Percentiles rank a stretch among this genome's conserved stretches.
Conservation (phyloP, 2,329 filamentous ascomycete species). For the Aureobasidium melanogenum region DNA sequence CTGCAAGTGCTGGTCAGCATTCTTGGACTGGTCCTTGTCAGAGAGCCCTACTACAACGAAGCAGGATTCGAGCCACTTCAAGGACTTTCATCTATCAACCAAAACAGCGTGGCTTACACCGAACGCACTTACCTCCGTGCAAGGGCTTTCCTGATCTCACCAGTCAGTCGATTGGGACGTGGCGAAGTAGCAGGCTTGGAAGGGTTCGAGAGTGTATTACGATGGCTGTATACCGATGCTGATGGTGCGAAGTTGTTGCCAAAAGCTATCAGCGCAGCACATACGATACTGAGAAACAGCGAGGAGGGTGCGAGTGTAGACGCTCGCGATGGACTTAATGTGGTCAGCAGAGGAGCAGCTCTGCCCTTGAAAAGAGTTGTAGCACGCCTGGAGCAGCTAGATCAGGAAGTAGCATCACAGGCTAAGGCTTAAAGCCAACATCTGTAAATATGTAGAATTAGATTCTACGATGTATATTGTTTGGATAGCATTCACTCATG, state of each 20-base stretch:
- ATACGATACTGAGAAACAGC: constrained; percentile 33
- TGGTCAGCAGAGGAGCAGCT: constrained; percentile 39
- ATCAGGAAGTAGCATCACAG: neutral
- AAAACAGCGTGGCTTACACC: constrained; percentile 42
- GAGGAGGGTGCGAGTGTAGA: constrained; percentile 22
- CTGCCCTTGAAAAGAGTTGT: constrained; percentile 16
- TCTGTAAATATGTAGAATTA: neutral
- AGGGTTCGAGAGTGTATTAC: constrained; percentile 44
- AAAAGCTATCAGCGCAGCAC: constrained; percentile 35
- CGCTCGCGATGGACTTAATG: constrained; percentile 36
- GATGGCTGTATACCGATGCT: constrained; percentile 40
- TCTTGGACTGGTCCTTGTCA: constrained; percentile 49
- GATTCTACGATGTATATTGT: neutral
- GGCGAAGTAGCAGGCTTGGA: constrained; percentile 17
- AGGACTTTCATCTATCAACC: constrained; percentile 32
- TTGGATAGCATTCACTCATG: neutral
- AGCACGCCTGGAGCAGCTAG: constrained; percentile 6
- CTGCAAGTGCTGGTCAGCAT: constrained; percentile 50
- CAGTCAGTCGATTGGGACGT: neutral
- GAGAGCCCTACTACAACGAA: constrained; percentile 56
- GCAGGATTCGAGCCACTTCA: constrained; percentile 49
- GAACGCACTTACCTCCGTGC: constrained; percentile 47
- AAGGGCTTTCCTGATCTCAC: constrained; percentile 37
- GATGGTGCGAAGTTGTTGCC: constrained; percentile 31
- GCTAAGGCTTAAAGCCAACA: neutral